phyloP scores from a whole-genome alignment of 768 basidiomycete genomes.

The Psilocybe subaeruginosa region DNA sequence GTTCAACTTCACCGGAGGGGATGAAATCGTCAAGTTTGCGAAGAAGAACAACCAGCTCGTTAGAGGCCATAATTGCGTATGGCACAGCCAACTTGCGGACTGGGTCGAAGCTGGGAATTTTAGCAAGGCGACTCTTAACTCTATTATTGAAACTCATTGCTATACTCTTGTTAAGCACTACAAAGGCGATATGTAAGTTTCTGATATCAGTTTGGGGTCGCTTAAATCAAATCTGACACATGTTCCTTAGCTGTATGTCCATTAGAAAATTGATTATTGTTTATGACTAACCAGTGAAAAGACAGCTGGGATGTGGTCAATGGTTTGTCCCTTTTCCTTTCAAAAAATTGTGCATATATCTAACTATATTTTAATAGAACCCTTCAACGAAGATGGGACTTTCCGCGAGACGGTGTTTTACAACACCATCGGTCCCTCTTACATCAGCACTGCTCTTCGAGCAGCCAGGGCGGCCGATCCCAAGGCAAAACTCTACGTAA shows the following conservation, averaged over 20 bases:
- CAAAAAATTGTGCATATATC: neutral
- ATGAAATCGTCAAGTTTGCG: conserved; percentile 47
- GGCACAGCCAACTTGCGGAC: conserved; percentile 54
- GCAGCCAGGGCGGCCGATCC: conserved; percentile 64
- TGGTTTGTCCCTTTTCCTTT: conserved; percentile 6
- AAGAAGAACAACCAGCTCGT: conserved; percentile 49
- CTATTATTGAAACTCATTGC: conserved; percentile 50
- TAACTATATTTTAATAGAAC: conserved; percentile 30
- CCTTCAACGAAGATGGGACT: conserved; percentile 65
- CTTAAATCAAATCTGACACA: neutral
- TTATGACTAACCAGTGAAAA: neutral
- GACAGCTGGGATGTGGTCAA: conserved; percentile 21
- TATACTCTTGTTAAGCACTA: conserved; percentile 51
- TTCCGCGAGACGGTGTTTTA: conserved; percentile 57
- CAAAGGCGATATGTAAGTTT: conserved; percentile 48
- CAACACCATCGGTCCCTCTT: conserved; percentile 47
- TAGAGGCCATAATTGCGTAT: conserved; percentile 45
- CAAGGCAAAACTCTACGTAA: conserved; percentile 57
- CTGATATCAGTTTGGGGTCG: neutral
- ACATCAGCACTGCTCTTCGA: conserved; percentile 52
- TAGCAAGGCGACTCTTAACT: conserved; percentile 40
- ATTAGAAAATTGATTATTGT: too few relatives aligned
- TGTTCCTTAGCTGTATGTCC: conserved; percentile 9
- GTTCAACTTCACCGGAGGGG: conserved; percentile 52
- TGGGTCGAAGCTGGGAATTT: conserved; percentile 49